Base-by-base conservation (phyloP, 2,329 filamentous ascomycete genomes). In the Lecanicillium sp. region DNA sequence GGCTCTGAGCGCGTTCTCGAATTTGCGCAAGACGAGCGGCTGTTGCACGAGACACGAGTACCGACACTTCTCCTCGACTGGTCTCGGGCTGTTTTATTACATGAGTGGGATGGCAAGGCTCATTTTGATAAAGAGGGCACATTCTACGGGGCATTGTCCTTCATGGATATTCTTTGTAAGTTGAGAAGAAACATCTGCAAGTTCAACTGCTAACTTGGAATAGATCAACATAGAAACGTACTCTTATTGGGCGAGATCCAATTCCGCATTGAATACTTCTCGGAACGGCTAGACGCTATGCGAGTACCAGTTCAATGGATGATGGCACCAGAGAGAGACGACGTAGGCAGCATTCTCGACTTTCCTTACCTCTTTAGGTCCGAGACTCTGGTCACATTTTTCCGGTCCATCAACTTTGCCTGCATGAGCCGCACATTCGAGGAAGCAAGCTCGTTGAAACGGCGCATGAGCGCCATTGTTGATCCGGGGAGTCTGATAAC, bases 361-460 rank as follows among this genome's bases (percentile, higher is more conserved):
- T 88, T 86, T 54, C 81, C 87, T 0, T 94, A 86, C 60, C 73
- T 97, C 0, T 95, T 96, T 58, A 81, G 77, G 17, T 76, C 83
- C 0, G 75, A 83, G 0, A 80, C 81, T 1, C 69, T 95, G 3
- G 84, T 95, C 3, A 82, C 81, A 0, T 95, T 90, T 62, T 96
- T 97, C 62, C 83, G 91, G 15, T 81, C 88, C 4, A 83, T 95
- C 59, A 96, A 95, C 61, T 89, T 93, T 58, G 81, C 87, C 0
- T 78, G 78, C 14, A 97, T 97, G 91, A 87, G 84, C 55, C 79
- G 83, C 50, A 79, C 84, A 14, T 90, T 84, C 57, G 86, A 93
- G 58, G 77, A 82, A 54, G 81, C 86, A 0, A 78, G 71, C 51
- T 80, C 77, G 0, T 64, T 80, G 1, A 72, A 74, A 53, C 74